Evolutionary conservation across 2,329 filamentous ascomycete genomes (phyloP), one percentile per base, ranked within the genome.

Genomic region (Xylaria sp.): DNA sequence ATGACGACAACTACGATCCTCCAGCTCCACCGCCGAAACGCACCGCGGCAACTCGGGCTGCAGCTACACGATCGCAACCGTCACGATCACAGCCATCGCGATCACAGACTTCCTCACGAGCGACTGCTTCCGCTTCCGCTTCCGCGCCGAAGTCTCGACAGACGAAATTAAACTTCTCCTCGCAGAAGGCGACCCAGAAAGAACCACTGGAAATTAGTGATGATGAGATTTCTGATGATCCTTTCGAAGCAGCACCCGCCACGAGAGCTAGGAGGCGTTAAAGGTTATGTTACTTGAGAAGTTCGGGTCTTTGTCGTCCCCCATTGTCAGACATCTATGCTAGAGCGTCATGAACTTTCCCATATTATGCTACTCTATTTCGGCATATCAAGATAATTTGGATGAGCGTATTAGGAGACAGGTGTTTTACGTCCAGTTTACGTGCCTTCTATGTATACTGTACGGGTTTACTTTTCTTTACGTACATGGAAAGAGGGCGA

Each of bases 211-310:
- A 90, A 74, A 86, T 90, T 63, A 91, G 88, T 69, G 88, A 90
- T 67, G 89, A 91, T 75, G 88, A 90, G 77, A 89, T 91, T 53
- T 88, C 85, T 0, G 87, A 89, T 51, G 86, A 89, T 62, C 81
- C 84, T 0, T 91, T 91, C 77, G 87, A 90, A 77, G 82, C 86
- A 5, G 82, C 84, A 59, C 84, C 84, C 0, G 71, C 78, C 12
- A 78, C 79, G 29, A 78, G 79, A 60, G 57, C 71, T 23, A 65
- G 58, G 37, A 72, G 71, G 54, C 69, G 78, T n/a, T 68, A 51
- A 44, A 2, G n/a, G n/a, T 16, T 42, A 5, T 25, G 57, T 23
- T 32, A 18, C 21, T 54, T 13, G 8, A 25, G 44, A 16, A 32
- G 27, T n/a, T 9, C 16, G 9, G 47, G 27, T 4, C 10, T 3